These are phyloP conservation scores for Zostera marina DNA, from an alignment of 116 monocot genomes.

Conservation along the genomic window DNA sequence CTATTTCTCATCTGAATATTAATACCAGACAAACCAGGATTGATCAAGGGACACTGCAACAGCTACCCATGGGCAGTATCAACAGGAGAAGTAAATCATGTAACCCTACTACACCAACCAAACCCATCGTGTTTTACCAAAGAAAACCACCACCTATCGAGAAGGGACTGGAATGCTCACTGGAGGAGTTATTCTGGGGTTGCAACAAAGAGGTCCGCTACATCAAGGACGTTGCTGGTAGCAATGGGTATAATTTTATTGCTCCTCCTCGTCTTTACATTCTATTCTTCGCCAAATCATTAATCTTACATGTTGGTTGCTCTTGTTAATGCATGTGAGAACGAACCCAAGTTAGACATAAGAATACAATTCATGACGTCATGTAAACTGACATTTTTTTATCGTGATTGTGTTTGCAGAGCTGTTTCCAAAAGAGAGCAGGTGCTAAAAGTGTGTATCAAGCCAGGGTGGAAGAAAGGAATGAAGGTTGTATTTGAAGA, in stretches of 20 bases:
- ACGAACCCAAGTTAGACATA: no score
- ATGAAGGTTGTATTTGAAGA: conserved; percentile 72
- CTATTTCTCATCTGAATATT: neutral
- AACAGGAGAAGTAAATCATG: conserved; percentile 9
- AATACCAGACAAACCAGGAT: no score
- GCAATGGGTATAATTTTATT: conserved; percentile 55
- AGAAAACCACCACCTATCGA: conserved; percentile 70
- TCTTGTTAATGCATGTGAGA: no score
- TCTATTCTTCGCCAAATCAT: no score
- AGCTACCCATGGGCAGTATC: conserved; percentile 7
- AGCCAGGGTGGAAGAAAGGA: conserved; percentile 88
- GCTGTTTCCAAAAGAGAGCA: conserved; percentile 34
- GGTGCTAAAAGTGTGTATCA: conserved; percentile 47
- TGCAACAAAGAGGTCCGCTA: conserved; percentile 70
- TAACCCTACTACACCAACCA: conserved; percentile 4
- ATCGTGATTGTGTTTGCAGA: conserved; percentile 9
- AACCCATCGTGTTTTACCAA: conserved; percentile 8
- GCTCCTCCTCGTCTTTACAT: no score
- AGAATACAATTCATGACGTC: neutral
- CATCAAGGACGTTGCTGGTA: conserved; percentile 42
- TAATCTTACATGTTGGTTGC: no score
- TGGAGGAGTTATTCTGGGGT: conserved; percentile 83
- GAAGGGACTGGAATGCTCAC: conserved; percentile 77
- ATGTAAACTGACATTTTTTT: neutral
- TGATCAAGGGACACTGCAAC: no score